Percentiles rank a stretch among this genome's conserved stretches.
phyloP scores from a whole-genome alignment of 139 green algal genomes.

The Nannochloris sp. region DNA sequence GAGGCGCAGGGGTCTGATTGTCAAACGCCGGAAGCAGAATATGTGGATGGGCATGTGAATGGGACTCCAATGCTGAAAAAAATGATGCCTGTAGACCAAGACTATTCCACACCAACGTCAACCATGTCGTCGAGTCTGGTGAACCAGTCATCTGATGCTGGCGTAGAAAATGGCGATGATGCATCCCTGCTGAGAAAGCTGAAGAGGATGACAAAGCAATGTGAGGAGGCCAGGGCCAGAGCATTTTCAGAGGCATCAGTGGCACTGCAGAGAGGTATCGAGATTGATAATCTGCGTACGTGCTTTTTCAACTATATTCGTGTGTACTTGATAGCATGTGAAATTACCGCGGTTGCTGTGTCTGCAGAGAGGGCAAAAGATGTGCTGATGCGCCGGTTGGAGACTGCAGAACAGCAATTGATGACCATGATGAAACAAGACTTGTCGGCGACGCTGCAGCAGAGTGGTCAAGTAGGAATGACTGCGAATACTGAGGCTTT shows the following conservation, averaged over 20 bases:
- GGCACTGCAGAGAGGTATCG: conserved; percentile 8
- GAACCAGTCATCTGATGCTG: neutral
- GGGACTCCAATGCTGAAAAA: neutral
- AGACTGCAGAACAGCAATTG: conserved; percentile 13
- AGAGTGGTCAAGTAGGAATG: neutral
- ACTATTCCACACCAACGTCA: neutral
- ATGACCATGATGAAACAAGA: conserved; percentile 9
- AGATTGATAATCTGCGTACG: conserved; percentile 13
- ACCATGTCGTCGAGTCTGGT: neutral
- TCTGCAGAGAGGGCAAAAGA: conserved; percentile 9
- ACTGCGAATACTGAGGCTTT: neutral
- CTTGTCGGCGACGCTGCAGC: neutral
- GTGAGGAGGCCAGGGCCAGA: conserved; percentile 9
- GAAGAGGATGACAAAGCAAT: neutral
- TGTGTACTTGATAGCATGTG: no score
- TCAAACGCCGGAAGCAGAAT: no score
- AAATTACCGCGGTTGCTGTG: neutral
- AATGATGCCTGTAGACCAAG: neutral
- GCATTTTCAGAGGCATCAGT: conserved; percentile 9
- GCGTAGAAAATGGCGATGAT: neutral
- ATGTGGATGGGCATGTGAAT: no score
- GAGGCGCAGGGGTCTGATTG: no score
- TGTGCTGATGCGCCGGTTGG: conserved; percentile 3
- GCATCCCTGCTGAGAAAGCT: neutral
- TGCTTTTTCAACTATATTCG: neutral